These are phyloP conservation scores for Veloboletus limbatus DNA, from an alignment of 1,284 basidiomycete species.

Conservation along the genomic window DNA sequence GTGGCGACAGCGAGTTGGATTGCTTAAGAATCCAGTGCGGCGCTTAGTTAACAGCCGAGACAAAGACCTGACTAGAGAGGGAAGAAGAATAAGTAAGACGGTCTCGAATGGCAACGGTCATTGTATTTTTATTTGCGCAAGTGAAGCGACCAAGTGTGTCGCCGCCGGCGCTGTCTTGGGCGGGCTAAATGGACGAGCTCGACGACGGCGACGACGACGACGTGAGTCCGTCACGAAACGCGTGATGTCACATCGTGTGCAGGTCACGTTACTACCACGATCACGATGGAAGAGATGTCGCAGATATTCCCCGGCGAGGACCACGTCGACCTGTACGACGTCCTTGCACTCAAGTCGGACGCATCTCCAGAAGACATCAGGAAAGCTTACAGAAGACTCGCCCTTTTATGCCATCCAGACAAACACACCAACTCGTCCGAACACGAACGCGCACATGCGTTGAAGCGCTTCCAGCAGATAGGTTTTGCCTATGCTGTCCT, in stretches of 20 bases:
- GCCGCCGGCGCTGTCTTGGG: too few relatives aligned
- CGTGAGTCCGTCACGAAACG: too few relatives aligned
- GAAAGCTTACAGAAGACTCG: slow-evolving; percentile 82
- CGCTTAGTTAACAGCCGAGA: neutral
- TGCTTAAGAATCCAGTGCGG: slow-evolving; percentile 11
- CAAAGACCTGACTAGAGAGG: neutral
- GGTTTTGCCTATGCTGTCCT: slow-evolving; percentile 90
- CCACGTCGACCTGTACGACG: slow-evolving; percentile 70
- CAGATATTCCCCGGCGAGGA: slow-evolving; percentile 77
- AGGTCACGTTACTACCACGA: neutral
- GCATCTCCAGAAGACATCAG: slow-evolving; percentile 69
- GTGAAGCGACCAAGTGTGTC: too few relatives aligned
- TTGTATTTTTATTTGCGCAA: too few relatives aligned
- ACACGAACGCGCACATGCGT: slow-evolving; percentile 61
- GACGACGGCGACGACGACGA: too few relatives aligned
- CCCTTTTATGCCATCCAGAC: slow-evolving; percentile 85
- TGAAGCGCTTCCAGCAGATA: slow-evolving; percentile 80
- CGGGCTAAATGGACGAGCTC: too few relatives aligned
- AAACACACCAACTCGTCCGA: slow-evolving; percentile 70
- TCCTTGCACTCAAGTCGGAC: slow-evolving; percentile 55
- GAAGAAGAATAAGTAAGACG: neutral
- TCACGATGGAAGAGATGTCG: slow-evolving; percentile 54
- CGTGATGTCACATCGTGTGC: slow-evolving; percentile 7
- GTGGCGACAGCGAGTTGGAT: neutral
- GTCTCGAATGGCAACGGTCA: too few relatives aligned